Evolutionary conservation across 768 basidiomycete species (phyloP), one percentile per base, ranked within the genome.

Genomic region (Lactarius quietus): DNA sequence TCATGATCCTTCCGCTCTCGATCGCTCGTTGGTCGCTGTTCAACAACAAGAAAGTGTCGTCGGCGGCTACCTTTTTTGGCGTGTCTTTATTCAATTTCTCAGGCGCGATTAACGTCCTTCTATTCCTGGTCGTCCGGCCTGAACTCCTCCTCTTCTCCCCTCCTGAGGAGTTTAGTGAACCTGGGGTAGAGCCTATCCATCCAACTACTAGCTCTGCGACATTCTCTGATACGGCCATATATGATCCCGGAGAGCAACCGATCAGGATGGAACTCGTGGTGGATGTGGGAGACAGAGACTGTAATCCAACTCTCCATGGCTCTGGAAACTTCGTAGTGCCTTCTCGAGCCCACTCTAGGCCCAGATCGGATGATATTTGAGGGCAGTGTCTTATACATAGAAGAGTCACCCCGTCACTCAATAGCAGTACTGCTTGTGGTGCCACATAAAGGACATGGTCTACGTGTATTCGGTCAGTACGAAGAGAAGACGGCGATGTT

Each of bases 1-100:
- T 80, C n/a, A 66, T 76, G 45, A 69, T 80, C 56, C 72, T 81
- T 6, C 79, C 81, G 0, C 67, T 80, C 12, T 78, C 78, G 64
- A 66, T 80, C 53, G 73, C 75, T 17, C 78, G 80, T 54, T 81
- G 79, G 78, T 79, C 79, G 17, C 6, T 48, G 45, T 48, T 48
- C 65, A 53, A 65, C 23, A 33, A 15, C 20, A 64, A 61, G 23
- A 23, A 41, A 8, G 69, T 75, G 39, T 70, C 74, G 2, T 68
- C 76, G 17, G 72, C 74, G 18, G 74, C 75, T 31, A 78, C 73
- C 14, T 74, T 81, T 52, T 69, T 71, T 28, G 76, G 72, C 35
- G 63, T 71, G n/a, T 62, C 72, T 6, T 59, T 78, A 20, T 80
- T 74, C 64, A 70, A 72, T 6, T 76, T 81, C 61, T 79, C 77